Percentiles rank a stretch among this genome's conserved stretches.
Conservation (phyloP, 2,329 filamentous ascomycete species). For the Furcasterigmium sp. region DNA sequence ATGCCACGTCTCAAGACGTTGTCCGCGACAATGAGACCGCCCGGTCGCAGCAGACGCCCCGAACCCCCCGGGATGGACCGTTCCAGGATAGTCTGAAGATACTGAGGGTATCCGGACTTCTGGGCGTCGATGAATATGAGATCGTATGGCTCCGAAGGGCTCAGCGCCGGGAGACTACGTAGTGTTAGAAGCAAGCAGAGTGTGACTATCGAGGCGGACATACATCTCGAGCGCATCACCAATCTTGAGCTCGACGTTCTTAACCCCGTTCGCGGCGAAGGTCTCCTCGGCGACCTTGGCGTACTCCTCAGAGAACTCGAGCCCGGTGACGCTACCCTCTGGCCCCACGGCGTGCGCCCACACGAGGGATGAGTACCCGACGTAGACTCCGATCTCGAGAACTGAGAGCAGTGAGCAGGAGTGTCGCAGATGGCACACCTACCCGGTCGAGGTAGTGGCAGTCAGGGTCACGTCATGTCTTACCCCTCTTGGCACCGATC, state of each 20-base stretch:
- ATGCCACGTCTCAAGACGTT: conserved; percentile 45
- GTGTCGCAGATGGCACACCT: too few relatives aligned
- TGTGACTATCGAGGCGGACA: conserved; percentile 11
- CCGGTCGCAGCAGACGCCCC: conserved; percentile 38
- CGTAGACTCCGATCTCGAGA: conserved; percentile 43
- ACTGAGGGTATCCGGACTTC: conserved; percentile 44
- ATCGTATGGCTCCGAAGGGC: conserved; percentile 40
- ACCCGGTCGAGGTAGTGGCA: too few relatives aligned
- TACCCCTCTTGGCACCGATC: conserved; percentile 34
- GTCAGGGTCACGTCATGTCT: too few relatives aligned
- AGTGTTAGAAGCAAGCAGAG: not conserved
- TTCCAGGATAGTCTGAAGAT: conserved; percentile 39
- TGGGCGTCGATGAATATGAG: conserved; percentile 50
- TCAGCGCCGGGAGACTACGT: conserved; percentile 23
- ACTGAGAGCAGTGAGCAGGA: conserved; percentile 24
- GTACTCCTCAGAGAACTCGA: conserved; percentile 40
- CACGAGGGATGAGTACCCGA: conserved; percentile 42
- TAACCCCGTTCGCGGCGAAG: conserved; percentile 30
- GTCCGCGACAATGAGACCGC: conserved; percentile 48
- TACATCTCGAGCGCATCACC: conserved; percentile 43
- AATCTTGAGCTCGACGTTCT: conserved; percentile 40
- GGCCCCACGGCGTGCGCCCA: conserved; percentile 42
- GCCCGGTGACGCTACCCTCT: conserved; percentile 33
- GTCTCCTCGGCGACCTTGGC: conserved; percentile 32
- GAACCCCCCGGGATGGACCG: conserved; percentile 30